Percentiles rank a stretch among this genome's conserved stretches.
phyloP scores from a whole-genome alignment of 805 yeast genomes.

The Metschnikowia hibisci region DNA sequence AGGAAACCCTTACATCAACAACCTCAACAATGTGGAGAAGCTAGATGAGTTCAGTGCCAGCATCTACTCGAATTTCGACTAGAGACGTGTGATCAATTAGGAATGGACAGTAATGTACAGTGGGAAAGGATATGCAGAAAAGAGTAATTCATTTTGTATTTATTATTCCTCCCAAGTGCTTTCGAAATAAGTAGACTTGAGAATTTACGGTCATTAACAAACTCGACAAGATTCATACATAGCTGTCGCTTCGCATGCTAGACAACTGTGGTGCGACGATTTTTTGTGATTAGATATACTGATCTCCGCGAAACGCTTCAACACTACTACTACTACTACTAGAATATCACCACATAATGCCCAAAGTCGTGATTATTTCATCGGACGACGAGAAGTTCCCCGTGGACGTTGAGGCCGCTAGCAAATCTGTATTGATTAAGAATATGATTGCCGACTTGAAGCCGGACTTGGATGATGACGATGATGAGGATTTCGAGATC shows the following conservation, averaged over 20 bases:
- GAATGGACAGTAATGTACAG: slow-evolving; percentile 1
- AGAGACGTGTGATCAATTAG: background rate
- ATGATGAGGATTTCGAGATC: slow-evolving; percentile 57
- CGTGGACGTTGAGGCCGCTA: slow-evolving; percentile 79
- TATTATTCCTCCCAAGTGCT: no score
- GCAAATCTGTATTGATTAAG: slow-evolving; percentile 78
- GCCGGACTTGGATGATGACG: slow-evolving; percentile 57
- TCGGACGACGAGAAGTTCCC: slow-evolving; percentile 78
- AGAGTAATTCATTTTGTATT: no score
- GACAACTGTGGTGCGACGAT: background rate
- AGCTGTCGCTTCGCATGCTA: no score
- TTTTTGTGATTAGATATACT: background rate
- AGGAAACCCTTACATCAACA: slow-evolving; percentile 38
- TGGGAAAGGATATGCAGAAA: background rate
- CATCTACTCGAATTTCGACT: slow-evolving; percentile 74
- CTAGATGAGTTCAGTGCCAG: slow-evolving; percentile 87
- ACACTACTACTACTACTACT: background rate
- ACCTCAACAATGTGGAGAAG: slow-evolving; percentile 45
- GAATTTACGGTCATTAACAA: no score
- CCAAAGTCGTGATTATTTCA: slow-evolving; percentile 56
- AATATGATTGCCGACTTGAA: slow-evolving; percentile 76
- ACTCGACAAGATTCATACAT: no score
- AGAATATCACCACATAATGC: slow-evolving; percentile 19
- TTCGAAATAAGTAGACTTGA: no score
- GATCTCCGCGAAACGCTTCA: slow-evolving; percentile 1